Evolutionary conservation across 768 basidiomycete species (phyloP).

Genomic region (Rhizopogon sp.): DNA sequence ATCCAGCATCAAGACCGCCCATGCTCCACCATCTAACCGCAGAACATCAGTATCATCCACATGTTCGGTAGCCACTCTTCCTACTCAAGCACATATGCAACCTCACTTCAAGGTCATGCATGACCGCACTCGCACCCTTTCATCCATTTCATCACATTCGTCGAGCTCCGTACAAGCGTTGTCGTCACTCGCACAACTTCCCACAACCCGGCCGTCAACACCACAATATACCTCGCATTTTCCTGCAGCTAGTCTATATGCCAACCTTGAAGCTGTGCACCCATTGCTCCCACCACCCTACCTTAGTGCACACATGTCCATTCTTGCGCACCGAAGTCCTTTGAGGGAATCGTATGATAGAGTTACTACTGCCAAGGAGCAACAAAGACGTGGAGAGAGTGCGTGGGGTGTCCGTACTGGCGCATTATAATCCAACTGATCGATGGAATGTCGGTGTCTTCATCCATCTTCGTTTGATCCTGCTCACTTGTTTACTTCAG

Average conservation of each 20-base stretch:
- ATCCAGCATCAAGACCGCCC: conserved; percentile 33
- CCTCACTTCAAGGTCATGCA: conserved; percentile 28
- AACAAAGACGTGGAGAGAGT: conserved; percentile 17
- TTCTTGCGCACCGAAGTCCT: conserved; percentile 59
- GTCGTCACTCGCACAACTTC: conserved; percentile 52
- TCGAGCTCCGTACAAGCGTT: conserved; percentile 47
- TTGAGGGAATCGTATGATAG: conserved; percentile 68
- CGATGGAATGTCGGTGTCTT: neutral
- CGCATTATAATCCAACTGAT: neutral
- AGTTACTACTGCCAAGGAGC: conserved; percentile 52
- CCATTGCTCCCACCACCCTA: conserved; percentile 71
- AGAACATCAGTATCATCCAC: conserved; percentile 56
- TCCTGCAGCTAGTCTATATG: conserved; percentile 53
- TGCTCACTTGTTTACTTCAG: neutral
- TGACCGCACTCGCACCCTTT: conserved; percentile 51
- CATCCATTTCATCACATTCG: conserved; percentile 47
- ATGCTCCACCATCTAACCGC: conserved; percentile 30
- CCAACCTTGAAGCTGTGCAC: conserved; percentile 57
- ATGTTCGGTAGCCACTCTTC: conserved; percentile 55
- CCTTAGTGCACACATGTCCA: conserved; percentile 63
- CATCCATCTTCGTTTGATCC: neutral
- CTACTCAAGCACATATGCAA: conserved; percentile 32
- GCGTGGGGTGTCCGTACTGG: neutral
- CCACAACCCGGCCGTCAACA: conserved; percentile 30
- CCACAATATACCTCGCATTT: conserved; percentile 56